Conservation (phyloP, 169 alveolate species). For the Eimeria praecox region DNA sequence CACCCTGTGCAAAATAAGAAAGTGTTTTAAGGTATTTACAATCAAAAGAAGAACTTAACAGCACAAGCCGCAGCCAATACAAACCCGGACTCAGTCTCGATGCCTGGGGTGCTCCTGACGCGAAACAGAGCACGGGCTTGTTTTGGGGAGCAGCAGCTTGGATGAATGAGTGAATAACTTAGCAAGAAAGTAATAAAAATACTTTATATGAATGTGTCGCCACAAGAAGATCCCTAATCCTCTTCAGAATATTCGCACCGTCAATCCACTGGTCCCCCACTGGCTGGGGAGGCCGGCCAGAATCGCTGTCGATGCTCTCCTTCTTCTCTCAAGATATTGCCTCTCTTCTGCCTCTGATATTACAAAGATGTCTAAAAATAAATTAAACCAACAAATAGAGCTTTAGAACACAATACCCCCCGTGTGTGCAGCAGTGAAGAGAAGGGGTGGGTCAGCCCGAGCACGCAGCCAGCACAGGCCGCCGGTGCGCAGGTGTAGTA, state of each 20-base stretch:
- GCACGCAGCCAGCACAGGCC: background rate
- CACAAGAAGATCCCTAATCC: too few species aligned
- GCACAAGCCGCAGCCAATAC: background rate
- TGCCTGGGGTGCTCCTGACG: background rate
- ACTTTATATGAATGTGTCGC: background rate
- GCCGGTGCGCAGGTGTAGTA: background rate
- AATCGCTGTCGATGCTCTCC: background rate
- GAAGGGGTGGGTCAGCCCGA: background rate
- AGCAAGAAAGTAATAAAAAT: background rate
- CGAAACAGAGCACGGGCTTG: background rate
- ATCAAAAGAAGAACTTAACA: background rate
- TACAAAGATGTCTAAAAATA: background rate
- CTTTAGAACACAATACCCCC: background rate
- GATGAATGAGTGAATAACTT: background rate
- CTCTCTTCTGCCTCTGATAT: background rate
- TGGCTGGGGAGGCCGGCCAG: background rate
- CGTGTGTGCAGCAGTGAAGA: background rate
- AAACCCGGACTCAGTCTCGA: background rate
- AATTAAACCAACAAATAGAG: too few species aligned
- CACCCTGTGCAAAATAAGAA: background rate
- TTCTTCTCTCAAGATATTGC: background rate
- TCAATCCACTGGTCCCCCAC: constrained; percentile 20
- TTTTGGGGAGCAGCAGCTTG: background rate
- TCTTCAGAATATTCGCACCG: background rate
- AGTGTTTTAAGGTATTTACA: background rate